Base-by-base conservation (phyloP, 192 early-diverging fungal species). In the Jimgerdemannia flammicorona region DNA sequence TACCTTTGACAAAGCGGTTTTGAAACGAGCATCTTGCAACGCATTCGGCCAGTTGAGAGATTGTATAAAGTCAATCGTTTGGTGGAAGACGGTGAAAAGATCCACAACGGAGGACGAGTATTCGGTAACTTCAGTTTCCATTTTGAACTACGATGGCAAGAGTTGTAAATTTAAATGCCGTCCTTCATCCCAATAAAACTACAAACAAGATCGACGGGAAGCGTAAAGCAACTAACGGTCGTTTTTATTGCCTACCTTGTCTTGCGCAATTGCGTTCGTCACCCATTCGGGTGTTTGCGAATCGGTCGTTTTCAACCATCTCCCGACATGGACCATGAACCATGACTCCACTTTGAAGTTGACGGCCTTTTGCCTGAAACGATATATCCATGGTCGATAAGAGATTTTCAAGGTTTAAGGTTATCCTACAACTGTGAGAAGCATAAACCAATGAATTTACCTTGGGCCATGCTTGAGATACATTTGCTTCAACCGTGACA, bases 71-170 rank as follows among this genome's bases (percentile, higher is more conserved):
- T 88, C 86, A 67, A 94, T 73, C 4, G 91, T 90, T 70, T 88
- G 85, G 71, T 93, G 86, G 79, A 94, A 94, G 67, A 88, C 89
- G n/a, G 89, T 88, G 79, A 95, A 96, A 4, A 96, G 72, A 77
- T 96, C 93, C 19, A 91, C 83, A 43, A 94, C 89, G 3, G 94
- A 95, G 4, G 92, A 89, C 3, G 94, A 95, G 78, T 92, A 85
- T 39, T 87, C 69, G 66, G 85, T 78, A 72, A 76, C 78, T 43
- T 84, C 71, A 78, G 86, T 86, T 40, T 85, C 78, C 71, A 86
- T 80, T 79, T 84, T 78, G 66, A 91, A 91, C 85, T 90, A 67
- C 18, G 54, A 43, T 66, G 39, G 8, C 19, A 14, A 74, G 64
- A 19, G 64, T 59, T 43, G 4, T n/a, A 67, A 7, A 73, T 69